These are phyloP conservation scores for Rheum nobile DNA, from an alignment of 148 eudicot genomes.

Conservation along the genomic window DNA sequence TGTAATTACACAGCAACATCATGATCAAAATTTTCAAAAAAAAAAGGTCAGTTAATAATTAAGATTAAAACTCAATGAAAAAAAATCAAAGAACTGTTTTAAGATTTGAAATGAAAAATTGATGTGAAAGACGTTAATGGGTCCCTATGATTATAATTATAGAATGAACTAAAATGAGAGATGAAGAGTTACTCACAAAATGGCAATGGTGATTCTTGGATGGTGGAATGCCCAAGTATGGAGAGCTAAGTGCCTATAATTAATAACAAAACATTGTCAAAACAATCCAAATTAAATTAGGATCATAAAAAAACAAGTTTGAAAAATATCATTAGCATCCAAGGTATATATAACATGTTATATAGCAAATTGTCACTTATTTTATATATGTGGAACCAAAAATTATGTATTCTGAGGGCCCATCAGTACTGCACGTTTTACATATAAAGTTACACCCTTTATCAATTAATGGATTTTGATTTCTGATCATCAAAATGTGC, in stretches of 20 bases:
- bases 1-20: not conserved
- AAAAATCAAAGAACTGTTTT: not conserved
- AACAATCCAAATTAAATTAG: not conserved
- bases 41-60: not conserved
- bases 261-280: not conserved
- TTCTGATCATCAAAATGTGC: not conserved
- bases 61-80: not conserved
- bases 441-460: not conserved
- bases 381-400: too few relatives aligned
- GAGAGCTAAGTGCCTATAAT: slow-evolving; percentile 13
- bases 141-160: not conserved
- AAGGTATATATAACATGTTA: too few relatives aligned
- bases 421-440: not conserved
- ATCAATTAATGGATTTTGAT: not conserved
- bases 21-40: not conserved
- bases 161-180: not conserved
- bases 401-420: not conserved
- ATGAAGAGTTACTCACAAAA: not conserved
- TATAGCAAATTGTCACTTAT: too few relatives aligned
- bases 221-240: slow-evolving; percentile 9
- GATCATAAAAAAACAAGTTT: too few relatives aligned
- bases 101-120: not conserved
- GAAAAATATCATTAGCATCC: too few relatives aligned
- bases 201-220: slow-evolving; percentile 1
- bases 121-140: not conserved